phyloP scores from a whole-genome alignment of 2,329 filamentous ascomycete genomes.

The Stachybotrys elegans region DNA sequence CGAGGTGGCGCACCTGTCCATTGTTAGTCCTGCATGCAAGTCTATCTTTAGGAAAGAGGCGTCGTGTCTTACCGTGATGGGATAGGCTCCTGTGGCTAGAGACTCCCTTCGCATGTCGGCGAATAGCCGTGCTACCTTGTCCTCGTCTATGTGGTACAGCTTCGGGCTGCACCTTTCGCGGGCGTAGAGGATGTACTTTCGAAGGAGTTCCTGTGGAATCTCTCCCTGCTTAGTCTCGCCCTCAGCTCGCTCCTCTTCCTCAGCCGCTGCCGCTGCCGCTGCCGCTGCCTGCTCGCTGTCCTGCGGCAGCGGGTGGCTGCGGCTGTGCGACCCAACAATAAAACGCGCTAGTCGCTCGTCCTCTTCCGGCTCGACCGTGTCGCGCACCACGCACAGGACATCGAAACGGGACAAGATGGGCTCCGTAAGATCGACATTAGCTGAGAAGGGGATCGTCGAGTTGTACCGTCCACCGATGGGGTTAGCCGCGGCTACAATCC shows the following conservation, averaged over 20 bases:
- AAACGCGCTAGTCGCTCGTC: constrained; percentile 93
- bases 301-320: constrained; percentile 66
- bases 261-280: neutral
- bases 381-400: constrained; percentile 90
- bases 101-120: constrained; percentile 94
- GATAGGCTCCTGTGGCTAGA: constrained; percentile 90
- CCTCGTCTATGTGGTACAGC: constrained; percentile 95
- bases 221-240: constrained; percentile 51
- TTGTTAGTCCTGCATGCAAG: constrained; percentile 13
- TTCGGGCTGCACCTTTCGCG: constrained; percentile 86
- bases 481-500: constrained; percentile 94
- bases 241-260: constrained; percentile 16
- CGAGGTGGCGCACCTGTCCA: constrained; percentile 84
- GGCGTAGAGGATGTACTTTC: constrained; percentile 96
- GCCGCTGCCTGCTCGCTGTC: constrained; percentile 28
- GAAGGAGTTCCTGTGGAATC: constrained; percentile 82
- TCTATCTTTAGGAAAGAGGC: too few relatives aligned
- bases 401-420: constrained; percentile 98
- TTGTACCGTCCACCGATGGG: constrained; percentile 96
- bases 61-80: constrained; percentile 89
- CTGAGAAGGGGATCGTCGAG: constrained; percentile 88
- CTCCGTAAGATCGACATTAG: constrained; percentile 95
- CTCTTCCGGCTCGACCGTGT: constrained; percentile 87
- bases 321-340: constrained; percentile 89
- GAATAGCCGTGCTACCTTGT: constrained; percentile 91